Evolutionary conservation across 169 alveolate species (phyloP), one percentile per base, ranked within the genome.

Genomic region (Plasmodium blacklocki): DNA sequence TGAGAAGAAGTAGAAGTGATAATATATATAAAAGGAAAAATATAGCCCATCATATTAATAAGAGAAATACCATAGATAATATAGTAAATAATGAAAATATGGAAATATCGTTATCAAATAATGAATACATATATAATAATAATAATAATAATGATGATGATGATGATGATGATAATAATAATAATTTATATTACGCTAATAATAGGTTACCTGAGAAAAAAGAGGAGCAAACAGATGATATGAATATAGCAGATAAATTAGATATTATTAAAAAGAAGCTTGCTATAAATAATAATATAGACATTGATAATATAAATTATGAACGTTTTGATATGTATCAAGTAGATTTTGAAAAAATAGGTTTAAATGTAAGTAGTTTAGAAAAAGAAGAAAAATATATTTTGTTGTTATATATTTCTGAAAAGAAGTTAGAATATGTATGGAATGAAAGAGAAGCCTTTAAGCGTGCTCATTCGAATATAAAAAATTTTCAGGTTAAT

Each of bases 381-480:
- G 76, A 78, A 21, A 78, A 64, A 18, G 89, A 78, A 39, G 89
- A 78, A 78, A 78, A 78, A 45, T 78, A 78, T 23, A 78, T 78
- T 78, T 78, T 78, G 60, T 26, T 78, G 80, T 56, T 78, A 39
- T 78, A 78, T 62, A 78, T 78, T 21, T 78, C 89, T 18, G 74
- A 78, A 78, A 64, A 78, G 18, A 64, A 78, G 21, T 49, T 47
- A 49, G 76, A 78, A 15, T 66, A 15, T 23, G 70, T 67, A 7
- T 19, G 49, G 60, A 43, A 58, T 2, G 80, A 64, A 19, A 78
- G 63, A 29, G 60, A 23, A 39, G 19, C 62, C 29, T 50, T 29
- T 54, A 73, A 73, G 21, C 54, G 66, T 14, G 72, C 49, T 1
- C 54, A 64, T 15, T 45, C 60, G n/a, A 45, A 47, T 73, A 32